Evolutionary conservation across 331 rosid genomes (phyloP).

Genomic region (Quercus lobata): DNA sequence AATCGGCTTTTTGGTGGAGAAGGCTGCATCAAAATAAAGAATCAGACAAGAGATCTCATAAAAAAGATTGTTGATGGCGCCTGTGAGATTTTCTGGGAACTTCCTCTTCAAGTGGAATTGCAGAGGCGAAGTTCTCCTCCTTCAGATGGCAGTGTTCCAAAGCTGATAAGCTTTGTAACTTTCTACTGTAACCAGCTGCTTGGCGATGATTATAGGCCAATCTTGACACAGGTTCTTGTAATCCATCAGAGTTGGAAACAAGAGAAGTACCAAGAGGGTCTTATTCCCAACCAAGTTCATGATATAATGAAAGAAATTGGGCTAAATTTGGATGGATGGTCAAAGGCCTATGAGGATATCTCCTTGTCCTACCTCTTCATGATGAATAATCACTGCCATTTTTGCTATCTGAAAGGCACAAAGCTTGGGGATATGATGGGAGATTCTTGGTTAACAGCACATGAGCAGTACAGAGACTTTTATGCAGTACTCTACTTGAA

Average conservation of each 20-base stretch:
- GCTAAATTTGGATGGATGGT: slow-evolving; percentile 73
- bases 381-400: slow-evolving; percentile 94
- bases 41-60: slow-evolving; percentile 63
- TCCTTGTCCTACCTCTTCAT: slow-evolving; percentile 73
- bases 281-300: slow-evolving; percentile 37
- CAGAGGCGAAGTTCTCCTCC: slow-evolving; percentile 72
- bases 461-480: slow-evolving; percentile 75
- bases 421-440: slow-evolving; percentile 84
- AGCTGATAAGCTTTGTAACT: slow-evolving; percentile 65
- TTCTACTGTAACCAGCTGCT: slow-evolving; percentile 68
- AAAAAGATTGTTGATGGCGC: slow-evolving; percentile 56
- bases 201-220: slow-evolving; percentile 51
- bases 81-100: slow-evolving; percentile 66
- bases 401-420: slow-evolving; percentile 57
- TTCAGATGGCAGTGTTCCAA: slow-evolving; percentile 70
- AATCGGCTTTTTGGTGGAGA: slow-evolving; percentile 60
- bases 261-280: slow-evolving; percentile 39
- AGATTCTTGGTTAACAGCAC: slow-evolving; percentile 72
- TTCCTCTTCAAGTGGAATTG: slow-evolving; percentile 72
- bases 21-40: slow-evolving; percentile 58
- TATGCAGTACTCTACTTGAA: slow-evolving; percentile 73
- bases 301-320: slow-evolving; percentile 59
- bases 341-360: slow-evolving; percentile 61
- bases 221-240: slow-evolving; percentile 50
- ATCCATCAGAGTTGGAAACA: slow-evolving; percentile 67